Evolutionary conservation across 306 rosid species (phyloP), one percentile per base, ranked within the genome.

Genomic region (Lablab purpureus): DNA sequence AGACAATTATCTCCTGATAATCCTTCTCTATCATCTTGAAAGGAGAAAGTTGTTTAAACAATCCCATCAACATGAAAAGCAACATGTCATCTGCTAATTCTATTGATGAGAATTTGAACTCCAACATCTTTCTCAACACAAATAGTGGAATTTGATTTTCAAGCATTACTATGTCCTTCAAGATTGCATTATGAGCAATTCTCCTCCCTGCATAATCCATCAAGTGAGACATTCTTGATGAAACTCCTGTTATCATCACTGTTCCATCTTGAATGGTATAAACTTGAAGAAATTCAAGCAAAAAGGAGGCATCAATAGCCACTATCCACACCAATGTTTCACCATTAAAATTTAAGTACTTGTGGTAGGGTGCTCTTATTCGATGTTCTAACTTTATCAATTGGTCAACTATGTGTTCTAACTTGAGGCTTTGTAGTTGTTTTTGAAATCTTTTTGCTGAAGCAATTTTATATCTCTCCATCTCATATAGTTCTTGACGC

Each of bases 291-390:
- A 94, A 84, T 51, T 92, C 94, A 3, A 92, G 88, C 84, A 94
- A 79, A 68, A 94, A 92, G 1, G 95, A 89, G 30, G 93, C 93
- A 51, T 91, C 97, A 19, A 92, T 84, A 28, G 84, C 89, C 92
- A 94, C 84, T 90, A 89, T 91, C 97, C 97, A 94, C n/a, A 81
- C 75, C 45, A 92, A 68, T 3, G 97, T 92, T 73, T 94, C 95
- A 0, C 88, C 85, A 32, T 84, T 88, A 51, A 91, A 85, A 45
- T 84, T 85, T 34, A 94, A 83, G 87, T 87, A 92, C 73, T 71
- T 94, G 79, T 91, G 92, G 67, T 94, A 94, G 49, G 83, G 88
- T 36, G 89, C 83, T 28, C 97, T 75, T 47, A 87, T 89, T 7
- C 56, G 84, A 0, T 50, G 85, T 27, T 92, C 97, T 3, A 85